Base-by-base conservation (phyloP, 768 basidiomycete species). In the Suillus americanus region DNA sequence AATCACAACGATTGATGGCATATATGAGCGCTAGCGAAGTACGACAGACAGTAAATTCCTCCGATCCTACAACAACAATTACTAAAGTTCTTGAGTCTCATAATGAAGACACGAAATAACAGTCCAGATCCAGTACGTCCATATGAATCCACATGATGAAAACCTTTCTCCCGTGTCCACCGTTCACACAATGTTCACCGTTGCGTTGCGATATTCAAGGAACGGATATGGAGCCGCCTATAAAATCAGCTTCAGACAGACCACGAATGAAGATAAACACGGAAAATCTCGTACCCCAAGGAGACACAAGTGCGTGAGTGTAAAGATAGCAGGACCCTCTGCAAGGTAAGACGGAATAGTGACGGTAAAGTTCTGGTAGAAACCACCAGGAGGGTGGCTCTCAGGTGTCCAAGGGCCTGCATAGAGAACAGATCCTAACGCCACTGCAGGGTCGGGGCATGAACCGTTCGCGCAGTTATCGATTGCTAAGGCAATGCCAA, bases 401-500 rank as follows among this genome's bases (percentile, higher is more conserved):
- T 71, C 69, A 5, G 75, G 74, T 0, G 60, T 69, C 71, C 72
- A 75, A 3, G 74, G 68, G 1, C 75, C 74, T 3, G 74, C 71
- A 6, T 75, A 75, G 4, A 75, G 71, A 18, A 75, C 71, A 16
- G 30, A 4, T 18, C 75, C 74, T 12, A 77, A 69, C 50, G 59
- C 51, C 0, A 69, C 18, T 1, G 60, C 20, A 1, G 75, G 73
- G 3, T 67, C 59, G 1, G 75, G 75, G 61, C 74, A 74, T 9
- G 60, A 61, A 0, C 69, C 71, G 9, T 70, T 68, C 46, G 18
- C 23, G 62, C 74, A 75, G 37, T 4, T 63, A 30, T 23, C 43
- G 6, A 75, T 66, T 3, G 71, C 67, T 12, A 75, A 73, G 18
- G 75, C 75, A 20, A 75, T 76, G 43, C 75, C 74, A n/a, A 76